These are phyloP conservation scores for Flaveria sonorensis DNA, from an alignment of 129 eudicot species.

Conservation along the genomic window DNA sequence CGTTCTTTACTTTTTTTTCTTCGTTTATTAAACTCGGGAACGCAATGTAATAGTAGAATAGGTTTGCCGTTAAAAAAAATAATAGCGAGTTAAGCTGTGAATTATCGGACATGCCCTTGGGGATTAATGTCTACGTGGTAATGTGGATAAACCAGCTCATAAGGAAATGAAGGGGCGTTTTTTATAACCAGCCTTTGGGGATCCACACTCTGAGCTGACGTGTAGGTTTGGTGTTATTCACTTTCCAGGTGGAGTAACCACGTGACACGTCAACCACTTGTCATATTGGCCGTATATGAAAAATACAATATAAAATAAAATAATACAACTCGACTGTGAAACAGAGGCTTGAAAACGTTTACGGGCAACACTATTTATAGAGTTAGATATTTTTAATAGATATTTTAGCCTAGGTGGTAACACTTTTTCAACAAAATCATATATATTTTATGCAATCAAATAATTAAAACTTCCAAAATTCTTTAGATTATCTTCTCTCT, in stretches of 20 bases:
- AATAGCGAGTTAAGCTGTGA: too few species aligned
- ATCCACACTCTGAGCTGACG: background rate
- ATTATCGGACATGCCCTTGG: background rate
- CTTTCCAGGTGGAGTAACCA: background rate
- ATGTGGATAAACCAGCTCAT: conserved; percentile 13
- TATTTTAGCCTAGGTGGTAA: too few species aligned
- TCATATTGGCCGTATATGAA: background rate
- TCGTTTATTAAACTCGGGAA: too few species aligned
- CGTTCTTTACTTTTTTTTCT: too few species aligned
- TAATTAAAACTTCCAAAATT: too few species aligned
- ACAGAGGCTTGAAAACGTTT: background rate
- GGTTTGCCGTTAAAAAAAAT: too few species aligned
- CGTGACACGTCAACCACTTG: background rate
- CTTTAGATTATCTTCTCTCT: too few species aligned
- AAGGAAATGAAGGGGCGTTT: background rate
- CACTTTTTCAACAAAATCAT: too few species aligned
- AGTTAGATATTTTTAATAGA: background rate
- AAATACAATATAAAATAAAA: background rate
- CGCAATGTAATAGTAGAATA: too few species aligned
- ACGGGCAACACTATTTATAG: background rate
- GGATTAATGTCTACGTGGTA: background rate
- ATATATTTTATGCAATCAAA: too few species aligned
- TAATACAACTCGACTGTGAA: background rate
- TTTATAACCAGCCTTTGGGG: background rate
- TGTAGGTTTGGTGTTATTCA: background rate